Base-by-base conservation (phyloP, 768 basidiomycete species). In the Fomitopsis serialis region DNA sequence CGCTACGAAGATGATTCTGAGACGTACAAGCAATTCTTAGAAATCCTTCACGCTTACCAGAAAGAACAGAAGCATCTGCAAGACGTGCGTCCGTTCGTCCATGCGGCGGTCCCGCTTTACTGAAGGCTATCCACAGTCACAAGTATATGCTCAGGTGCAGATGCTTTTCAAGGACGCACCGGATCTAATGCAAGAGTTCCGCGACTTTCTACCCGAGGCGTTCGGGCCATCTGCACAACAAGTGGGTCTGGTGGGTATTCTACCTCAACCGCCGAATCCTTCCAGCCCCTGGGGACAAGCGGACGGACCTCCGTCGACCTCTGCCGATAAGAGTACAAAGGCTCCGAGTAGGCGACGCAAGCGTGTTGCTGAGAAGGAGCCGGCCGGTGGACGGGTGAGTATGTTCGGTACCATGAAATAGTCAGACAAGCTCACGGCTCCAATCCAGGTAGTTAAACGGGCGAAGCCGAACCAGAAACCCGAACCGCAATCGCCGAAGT, bases 1-100 rank as follows among this genome's bases (percentile, higher is more conserved):
- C 85, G 94, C 21, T 98, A 87, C 69, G 71, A 81, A 11, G 84
- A 88, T 58, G 93, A 97, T 55, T 84, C 88, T n/a, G 92, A 93
- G 62, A 94, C 88, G 29, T 93, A 93, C 71, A 92, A 92, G 68
- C 85, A 89, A 63, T 93, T 93, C 64, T 72, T 93, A 61, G 91
- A 93, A 71, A 89, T 93, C 45, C 71, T 93, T 56, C 91, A 93
- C 70, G 81, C 86, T 42, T 91, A 92, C 71, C 88, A 91, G 64
- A 90, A 89, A 65, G 89, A 71, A 52, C 85, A 87, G 61, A 81
- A 81, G 55, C 79, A 83, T 62, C 67, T 81, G 12, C 83, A 85
- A 49, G 85, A 88, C 62, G 88, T 89, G 65, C 66, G 87, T 74
- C 13, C 45, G n/a, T 51, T 34, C 32, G 57, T 55, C 47, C 25